Evolutionary conservation across 1,139 yeast species (phyloP).

Genomic region (Scheffersomyces segobiensis): DNA sequence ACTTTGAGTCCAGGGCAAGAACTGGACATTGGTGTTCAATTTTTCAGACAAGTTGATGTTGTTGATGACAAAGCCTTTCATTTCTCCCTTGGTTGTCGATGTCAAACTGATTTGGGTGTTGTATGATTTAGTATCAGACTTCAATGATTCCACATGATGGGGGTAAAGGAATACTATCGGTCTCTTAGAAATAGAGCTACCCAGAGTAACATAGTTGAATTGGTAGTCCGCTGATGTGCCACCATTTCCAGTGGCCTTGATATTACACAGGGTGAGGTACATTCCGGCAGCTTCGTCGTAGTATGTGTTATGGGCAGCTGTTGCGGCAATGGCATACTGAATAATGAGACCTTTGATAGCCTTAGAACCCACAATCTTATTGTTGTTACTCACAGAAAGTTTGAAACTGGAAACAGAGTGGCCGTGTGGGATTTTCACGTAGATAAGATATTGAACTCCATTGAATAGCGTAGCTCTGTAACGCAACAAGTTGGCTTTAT

Average conservation of each 20-base stretch:
- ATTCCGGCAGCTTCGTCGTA: conserved; percentile 33
- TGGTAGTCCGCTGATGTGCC: conserved; percentile 46
- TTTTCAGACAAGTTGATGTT: conserved; percentile 51
- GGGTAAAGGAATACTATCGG: conserved; percentile 66
- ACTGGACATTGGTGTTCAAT: conserved; percentile 49
- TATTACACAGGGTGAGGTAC: conserved; percentile 28
- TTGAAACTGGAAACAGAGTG: conserved; percentile 18
- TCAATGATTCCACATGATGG: conserved; percentile 59
- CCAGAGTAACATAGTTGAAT: conserved; percentile 51
- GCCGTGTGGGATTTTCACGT: conserved; percentile 47
- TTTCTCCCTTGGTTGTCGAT: conserved; percentile 65
- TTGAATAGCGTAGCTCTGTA: conserved; percentile 51
- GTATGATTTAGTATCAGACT: conserved; percentile 27
- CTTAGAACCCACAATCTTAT: conserved; percentile 39
- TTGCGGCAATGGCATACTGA: conserved; percentile 54
- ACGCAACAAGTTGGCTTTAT: conserved; percentile 41
- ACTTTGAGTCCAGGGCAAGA: conserved; percentile 56
- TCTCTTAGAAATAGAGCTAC: conserved; percentile 51
- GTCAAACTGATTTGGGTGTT: conserved; percentile 51
- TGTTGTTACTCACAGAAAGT: conserved; percentile 33
- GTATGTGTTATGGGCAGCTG: conserved; percentile 21
- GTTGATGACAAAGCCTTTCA: conserved; percentile 58
- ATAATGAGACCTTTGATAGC: conserved; percentile 53
- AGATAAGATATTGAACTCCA: conserved; percentile 55
- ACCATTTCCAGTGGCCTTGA: conserved; percentile 23